Evolutionary conservation across 495 filamentous ascomycete species (phyloP).

Genomic region (Umbilicaria muhlenbergii): DNA sequence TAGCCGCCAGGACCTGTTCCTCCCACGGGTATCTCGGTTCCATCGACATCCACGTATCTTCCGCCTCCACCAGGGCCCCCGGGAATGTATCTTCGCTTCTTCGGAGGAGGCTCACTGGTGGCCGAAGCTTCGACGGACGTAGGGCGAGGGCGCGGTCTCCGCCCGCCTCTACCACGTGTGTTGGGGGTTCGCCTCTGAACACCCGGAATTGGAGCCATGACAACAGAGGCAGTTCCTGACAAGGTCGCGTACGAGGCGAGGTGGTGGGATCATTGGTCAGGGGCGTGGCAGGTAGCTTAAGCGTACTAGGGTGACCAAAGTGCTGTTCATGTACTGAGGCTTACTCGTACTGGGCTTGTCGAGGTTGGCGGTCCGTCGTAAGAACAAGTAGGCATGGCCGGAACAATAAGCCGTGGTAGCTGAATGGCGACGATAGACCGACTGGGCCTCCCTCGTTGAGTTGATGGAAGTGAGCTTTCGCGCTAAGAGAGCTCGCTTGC

Average conservation of each 20-base stretch:
- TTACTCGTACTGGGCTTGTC: too few species aligned
- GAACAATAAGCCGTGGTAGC: too few species aligned
- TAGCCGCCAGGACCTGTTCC: constrained; percentile 30
- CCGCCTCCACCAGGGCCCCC: constrained; percentile 70
- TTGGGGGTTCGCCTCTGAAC: constrained; percentile 20
- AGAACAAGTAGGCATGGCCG: too few species aligned
- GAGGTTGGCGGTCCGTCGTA: too few species aligned
- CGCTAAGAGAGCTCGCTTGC: too few species aligned
- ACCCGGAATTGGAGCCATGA: constrained; percentile 23
- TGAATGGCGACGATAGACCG: too few species aligned
- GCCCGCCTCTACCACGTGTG: constrained; percentile 18
- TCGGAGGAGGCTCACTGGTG: constrained; percentile 20
- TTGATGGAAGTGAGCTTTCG: too few species aligned
- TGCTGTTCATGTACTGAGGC: too few species aligned
- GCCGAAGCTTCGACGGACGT: constrained; percentile 26
- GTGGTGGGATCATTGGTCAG: too few species aligned
- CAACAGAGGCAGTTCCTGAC: background rate
- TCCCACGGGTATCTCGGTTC: constrained; percentile 33
- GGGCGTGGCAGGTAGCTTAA: too few species aligned
- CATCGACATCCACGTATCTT: constrained; percentile 52
- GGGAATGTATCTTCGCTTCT: constrained; percentile 52
- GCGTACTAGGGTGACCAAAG: too few species aligned
- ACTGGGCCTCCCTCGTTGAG: too few species aligned
- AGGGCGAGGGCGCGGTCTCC: constrained; percentile 19
- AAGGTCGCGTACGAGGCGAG: constrained; percentile 1